Base-by-base conservation (phyloP, 2,329 filamentous ascomycete genomes). In the Harringtonia lauricola region DNA sequence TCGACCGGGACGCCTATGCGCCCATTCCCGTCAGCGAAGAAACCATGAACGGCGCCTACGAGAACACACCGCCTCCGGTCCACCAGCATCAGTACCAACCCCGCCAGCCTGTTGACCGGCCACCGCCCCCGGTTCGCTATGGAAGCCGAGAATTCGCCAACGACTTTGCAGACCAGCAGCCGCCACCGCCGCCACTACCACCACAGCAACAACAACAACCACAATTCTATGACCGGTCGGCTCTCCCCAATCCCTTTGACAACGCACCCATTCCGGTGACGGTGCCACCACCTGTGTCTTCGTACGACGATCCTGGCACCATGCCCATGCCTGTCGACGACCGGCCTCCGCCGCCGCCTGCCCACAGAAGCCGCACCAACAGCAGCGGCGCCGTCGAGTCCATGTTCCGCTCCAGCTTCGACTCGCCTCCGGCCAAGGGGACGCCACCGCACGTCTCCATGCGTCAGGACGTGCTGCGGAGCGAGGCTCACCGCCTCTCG, bases 401-500 rank as follows among this genome's bases (percentile, higher is more conserved):
- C 35, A 52, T 62, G 4, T 60, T 64, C 22, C 66, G 67, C 40
- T 43, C 54, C 39, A 60, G 59, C 37, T 66, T 61, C 43, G 71
- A 74, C 26, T 48, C 55, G 4, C 58, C 64, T 3, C 56, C 63
- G 17, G 61, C 61, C 33, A 72, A 71, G 52, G 59, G 61, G 3
- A 61, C 62, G 18, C 57, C 61, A 17, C 57, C 62, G 2, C 63
- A 62, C 2, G 10, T 7, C 10, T 64, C 64, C 2, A 78, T 79
- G 72, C 67, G 74, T 44, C 72, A 76, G 36, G 74, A 78, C 44
- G 74, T 79, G 12, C 55, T 79, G 48, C 67, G 70, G 46, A 74
- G 61, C 42, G 74, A 77, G 53, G 74, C 75, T 4, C 74, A 78
- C 53, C 64, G 75, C 35, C 62, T 72, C 35, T 72, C 73, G 0